Evolutionary conservation across 1,284 basidiomycete species (phyloP), one percentile per base, ranked within the genome.

Genomic region (Xanthoconium separans): DNA sequence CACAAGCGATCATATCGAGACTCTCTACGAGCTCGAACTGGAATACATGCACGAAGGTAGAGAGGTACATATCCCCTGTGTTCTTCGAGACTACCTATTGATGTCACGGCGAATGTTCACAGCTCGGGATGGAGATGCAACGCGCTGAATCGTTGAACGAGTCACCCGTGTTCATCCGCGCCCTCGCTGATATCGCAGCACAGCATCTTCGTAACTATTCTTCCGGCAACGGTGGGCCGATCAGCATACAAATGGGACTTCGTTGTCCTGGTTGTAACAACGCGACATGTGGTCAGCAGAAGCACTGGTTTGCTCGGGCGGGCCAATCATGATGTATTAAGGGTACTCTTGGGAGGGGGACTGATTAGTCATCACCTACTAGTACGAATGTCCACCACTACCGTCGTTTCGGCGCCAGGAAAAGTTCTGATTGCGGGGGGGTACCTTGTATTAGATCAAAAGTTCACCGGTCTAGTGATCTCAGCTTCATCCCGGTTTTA

Each of bases 1-100:
- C 75, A 99, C 97, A 18, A 94, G 89, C 69, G 97, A 99, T 75
- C 97, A 99, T 73, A 98, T 99, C 68, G 97, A 99, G 77, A 99
- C 97, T 24, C 79, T 99, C 44, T 99, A 91, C 70, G 97, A 99
- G 75, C 81, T 99, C 46, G 97, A 99, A 73, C 73, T 95, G 52
- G 97, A 99, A 72, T 95, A 98, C 65, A 82, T 82, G 57, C 89
- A 89, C 73, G 96, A 99, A 72, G 96, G 91, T 8, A 82, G 83
- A 66, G 87, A 96, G 83, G 94, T 94, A 63, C 24, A 24, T 65
- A 84, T 22, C 41, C 46, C 40, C 53, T 37, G 54, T 39, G 33
- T 29, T 2, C 43, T 18, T n/a, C 24, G 44, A 15, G 34, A 29
- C 24, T 20, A 20, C 36, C 27, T 6, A 15, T 41, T 8, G 31